Base-by-base conservation (phyloP, 2,329 filamentous ascomycete species). In the Hypoxylon sp. region DNA sequence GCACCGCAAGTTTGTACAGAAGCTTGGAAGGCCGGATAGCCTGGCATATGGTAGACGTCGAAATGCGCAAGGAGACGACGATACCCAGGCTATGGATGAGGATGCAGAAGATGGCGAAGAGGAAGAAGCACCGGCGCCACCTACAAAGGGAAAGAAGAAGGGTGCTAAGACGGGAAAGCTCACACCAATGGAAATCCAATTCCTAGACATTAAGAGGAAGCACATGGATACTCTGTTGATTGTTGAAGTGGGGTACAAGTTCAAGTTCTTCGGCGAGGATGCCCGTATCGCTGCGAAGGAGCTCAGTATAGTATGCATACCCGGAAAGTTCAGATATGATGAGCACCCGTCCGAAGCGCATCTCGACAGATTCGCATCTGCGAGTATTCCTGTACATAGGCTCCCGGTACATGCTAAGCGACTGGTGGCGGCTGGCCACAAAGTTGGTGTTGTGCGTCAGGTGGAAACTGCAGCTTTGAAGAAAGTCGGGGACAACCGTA, bases 161-260 rank as follows among this genome's bases (percentile, higher is more conserved):
- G 88, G 88, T 0, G 68, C 87, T n/a, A 90, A 89, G 78, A 84
- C 86, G 1, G 86, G 86, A 60, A 98, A 98, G 78, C 87, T 99
- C 67, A 99, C 96, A 0, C 96, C 96, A 0, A 92, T 99, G 90
- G 94, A 98, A 79, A 88, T 92, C 44, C 96, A 98, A 76, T 92
- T 97, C 64, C 86, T 99, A 5, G 94, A 97, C 17, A 97, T 99
- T 80, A 99, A 99, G 82, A 87, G 90, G 67, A 93, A 95, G 73
- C 91, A 98, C 78, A 87, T 94, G 83, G 96, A 98, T 77, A 96
- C 95, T 0, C 76, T 99, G 19, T 85, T 99, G 59, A 92, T 98
- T 11, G 90, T 98, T 57, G 95, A 99, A 79, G 96, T 98, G 8
- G 96, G 96, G 55, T 99, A 99, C 83, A 99, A 99, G 79, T 99